Conservation (phyloP, 164 flowering plant genomes). For the Kingdonia uniflora region DNA sequence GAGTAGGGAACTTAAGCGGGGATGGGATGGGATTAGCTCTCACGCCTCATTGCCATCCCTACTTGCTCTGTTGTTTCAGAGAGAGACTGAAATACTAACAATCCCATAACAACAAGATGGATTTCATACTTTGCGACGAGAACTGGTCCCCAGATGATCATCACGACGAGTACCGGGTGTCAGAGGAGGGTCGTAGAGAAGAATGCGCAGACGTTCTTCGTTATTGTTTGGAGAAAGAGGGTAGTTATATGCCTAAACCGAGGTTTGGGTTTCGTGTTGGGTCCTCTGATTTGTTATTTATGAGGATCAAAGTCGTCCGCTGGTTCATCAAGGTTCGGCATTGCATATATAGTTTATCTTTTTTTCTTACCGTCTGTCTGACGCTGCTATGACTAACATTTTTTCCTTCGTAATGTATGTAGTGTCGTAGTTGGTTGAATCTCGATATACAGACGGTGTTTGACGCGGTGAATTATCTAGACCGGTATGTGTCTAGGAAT, state of each 20-base stretch:
- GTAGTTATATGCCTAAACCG: slow-evolving; percentile 22
- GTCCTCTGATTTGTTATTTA: slow-evolving; percentile 11
- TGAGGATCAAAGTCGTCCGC: slow-evolving; percentile 29
- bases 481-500: slow-evolving; percentile 41
- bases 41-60: too few species aligned
- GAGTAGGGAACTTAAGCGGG: too few species aligned
- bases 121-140: slow-evolving; percentile 43
- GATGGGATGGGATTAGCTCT: too few species aligned
- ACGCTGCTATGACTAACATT: too few species aligned
- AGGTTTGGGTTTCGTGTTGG: slow-evolving; percentile 15
- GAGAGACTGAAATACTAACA: too few species aligned
- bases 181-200: slow-evolving; percentile 12
- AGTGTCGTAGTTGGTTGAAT: slow-evolving; percentile 35
- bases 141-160: slow-evolving; percentile 17
- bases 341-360: too few species aligned
- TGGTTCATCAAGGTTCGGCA: too few species aligned
- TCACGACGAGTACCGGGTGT: too few species aligned
- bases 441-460: slow-evolving; percentile 33
- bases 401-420: too few species aligned
- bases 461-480: slow-evolving; percentile 50
- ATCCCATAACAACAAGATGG: too few species aligned
- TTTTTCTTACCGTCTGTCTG: too few species aligned
- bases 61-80: too few species aligned
- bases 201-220: slow-evolving; percentile 26
- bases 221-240: slow-evolving; percentile 33